These are phyloP conservation scores for Neurospora sp. DNA, from an alignment of 495 filamentous ascomycete genomes.

Conservation along the genomic window DNA sequence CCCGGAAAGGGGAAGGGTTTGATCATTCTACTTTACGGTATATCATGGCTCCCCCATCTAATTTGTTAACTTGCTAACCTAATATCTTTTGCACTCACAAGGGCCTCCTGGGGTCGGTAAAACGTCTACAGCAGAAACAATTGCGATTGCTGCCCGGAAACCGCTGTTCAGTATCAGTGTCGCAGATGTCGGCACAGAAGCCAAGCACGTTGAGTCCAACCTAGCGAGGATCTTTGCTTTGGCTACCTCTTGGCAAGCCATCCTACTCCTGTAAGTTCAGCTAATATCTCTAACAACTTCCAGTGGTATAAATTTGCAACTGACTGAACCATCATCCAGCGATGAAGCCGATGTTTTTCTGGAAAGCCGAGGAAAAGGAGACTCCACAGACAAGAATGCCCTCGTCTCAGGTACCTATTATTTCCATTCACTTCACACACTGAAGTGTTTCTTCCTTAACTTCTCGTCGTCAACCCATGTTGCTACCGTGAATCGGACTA, in stretches of 20 bases:
- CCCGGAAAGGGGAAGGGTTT: constrained; percentile 33
- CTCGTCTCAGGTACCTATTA: constrained; percentile 26
- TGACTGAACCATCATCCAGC: not conserved
- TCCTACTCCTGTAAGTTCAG: constrained; percentile 26
- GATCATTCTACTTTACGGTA: constrained; percentile 7
- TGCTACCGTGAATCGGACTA: not conserved
- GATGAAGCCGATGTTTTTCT: constrained; percentile 42
- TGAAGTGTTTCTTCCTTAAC: not conserved
- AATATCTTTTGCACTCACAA: constrained; percentile 31
- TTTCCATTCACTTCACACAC: not conserved
- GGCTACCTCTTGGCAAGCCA: constrained; percentile 33
- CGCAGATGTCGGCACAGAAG: constrained; percentile 11
- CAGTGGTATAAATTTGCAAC: not conserved
- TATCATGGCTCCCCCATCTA: not conserved
- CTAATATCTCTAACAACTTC: not conserved
- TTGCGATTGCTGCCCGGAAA: constrained; percentile 28
- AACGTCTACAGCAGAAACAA: constrained; percentile 43
- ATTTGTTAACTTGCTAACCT: not conserved
- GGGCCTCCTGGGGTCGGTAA: constrained; percentile 49
- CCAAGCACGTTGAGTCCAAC: constrained; percentile 12
- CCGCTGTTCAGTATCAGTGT: constrained; percentile 19
- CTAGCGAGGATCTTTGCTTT: constrained; percentile 35
- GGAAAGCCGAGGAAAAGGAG: constrained; percentile 23
- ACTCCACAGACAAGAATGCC: constrained; percentile 18
- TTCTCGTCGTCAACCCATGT: not conserved